Percentiles rank a stretch among this genome's conserved stretches.
phyloP scores from a whole-genome alignment of 345 rosid species.

The Boechera retrofracta region DNA sequence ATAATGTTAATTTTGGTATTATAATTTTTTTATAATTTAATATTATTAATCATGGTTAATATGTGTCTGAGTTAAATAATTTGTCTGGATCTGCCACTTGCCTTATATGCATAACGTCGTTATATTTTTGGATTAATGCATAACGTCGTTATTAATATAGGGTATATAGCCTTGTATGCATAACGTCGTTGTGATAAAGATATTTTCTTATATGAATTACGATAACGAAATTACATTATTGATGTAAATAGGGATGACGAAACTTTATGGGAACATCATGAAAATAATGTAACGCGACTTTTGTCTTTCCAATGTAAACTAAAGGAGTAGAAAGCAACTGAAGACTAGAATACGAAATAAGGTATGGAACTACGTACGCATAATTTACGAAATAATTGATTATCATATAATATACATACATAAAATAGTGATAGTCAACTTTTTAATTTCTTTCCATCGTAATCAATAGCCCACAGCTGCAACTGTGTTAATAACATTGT shows the following conservation, averaged over 20 bases:
- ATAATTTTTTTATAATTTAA: no score
- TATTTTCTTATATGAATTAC: no score
- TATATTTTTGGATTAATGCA: no score
- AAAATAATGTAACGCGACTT: conserved; percentile 29
- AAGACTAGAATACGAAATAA: conserved; percentile 5
- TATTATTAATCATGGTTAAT: no score
- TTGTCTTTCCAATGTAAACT: conserved; percentile 37
- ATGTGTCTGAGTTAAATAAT: no score
- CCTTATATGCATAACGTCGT: no score
- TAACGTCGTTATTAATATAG: no score
- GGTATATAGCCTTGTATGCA: not conserved
- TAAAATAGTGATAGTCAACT: conserved; percentile 31
- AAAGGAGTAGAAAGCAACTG: not conserved
- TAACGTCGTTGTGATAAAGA: not conserved
- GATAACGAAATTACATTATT: no score
- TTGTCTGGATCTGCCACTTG: no score
- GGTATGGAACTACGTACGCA: conserved; percentile 34
- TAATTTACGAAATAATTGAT: not conserved
- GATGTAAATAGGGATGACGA: not conserved
- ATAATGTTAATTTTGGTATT: no score
- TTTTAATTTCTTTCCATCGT: conserved; percentile 15
- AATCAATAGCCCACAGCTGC: conserved; percentile 31
- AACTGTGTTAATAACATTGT: conserved; percentile 27
- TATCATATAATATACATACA: no score
- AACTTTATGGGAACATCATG: conserved; percentile 18